Percentiles rank a stretch among this genome's conserved stretches.
These are phyloP conservation scores for Fusarium newnesense DNA, from an alignment of 2,329 filamentous ascomycete species.

Conservation along the genomic window DNA sequence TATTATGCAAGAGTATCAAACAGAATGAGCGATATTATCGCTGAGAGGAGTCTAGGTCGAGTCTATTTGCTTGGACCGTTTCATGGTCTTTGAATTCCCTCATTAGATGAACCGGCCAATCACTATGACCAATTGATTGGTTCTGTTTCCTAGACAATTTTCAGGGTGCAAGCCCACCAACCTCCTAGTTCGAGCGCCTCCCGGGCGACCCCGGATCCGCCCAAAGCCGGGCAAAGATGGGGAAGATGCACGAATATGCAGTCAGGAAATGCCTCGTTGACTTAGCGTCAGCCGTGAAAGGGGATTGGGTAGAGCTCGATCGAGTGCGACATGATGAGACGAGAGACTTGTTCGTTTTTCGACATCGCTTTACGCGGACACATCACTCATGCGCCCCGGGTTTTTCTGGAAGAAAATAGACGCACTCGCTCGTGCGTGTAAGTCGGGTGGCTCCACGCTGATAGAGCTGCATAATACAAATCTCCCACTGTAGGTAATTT, in stretches of 20 bases:
- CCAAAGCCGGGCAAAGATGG: constrained; percentile 39
- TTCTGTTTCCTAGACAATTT: constrained; percentile 8
- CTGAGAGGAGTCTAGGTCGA: constrained; percentile 22
- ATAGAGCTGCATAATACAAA: constrained; percentile 36
- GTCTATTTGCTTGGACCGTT: constrained; percentile 31
- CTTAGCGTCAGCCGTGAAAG: constrained; percentile 28
- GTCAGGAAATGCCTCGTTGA: constrained; percentile 46
- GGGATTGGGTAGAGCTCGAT: constrained; percentile 19
- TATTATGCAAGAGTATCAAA: constrained; percentile 5
- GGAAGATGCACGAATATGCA: constrained; percentile 36
- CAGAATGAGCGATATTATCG: constrained; percentile 31
- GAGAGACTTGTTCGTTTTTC: neutral
- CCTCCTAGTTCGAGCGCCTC: constrained; percentile 39
- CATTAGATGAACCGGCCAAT: constrained; percentile 33
- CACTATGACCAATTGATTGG: constrained; percentile 26
- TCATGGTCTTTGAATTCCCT: constrained; percentile 40
- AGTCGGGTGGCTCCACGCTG: constrained; percentile 22
- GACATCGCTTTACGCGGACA: constrained; percentile 1
- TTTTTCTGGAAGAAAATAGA: constrained; percentile 20
- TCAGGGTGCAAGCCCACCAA: constrained; percentile 17
- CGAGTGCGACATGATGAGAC: constrained; percentile 11
- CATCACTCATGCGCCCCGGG: constrained; percentile 4
- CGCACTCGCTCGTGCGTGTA: constrained; percentile 2
- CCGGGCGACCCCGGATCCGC: constrained; percentile 47
- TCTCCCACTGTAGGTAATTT: constrained; percentile 21